phyloP scores from a whole-genome alignment of 2,329 filamentous ascomycete genomes.

The Stemphylium lycopersici region DNA sequence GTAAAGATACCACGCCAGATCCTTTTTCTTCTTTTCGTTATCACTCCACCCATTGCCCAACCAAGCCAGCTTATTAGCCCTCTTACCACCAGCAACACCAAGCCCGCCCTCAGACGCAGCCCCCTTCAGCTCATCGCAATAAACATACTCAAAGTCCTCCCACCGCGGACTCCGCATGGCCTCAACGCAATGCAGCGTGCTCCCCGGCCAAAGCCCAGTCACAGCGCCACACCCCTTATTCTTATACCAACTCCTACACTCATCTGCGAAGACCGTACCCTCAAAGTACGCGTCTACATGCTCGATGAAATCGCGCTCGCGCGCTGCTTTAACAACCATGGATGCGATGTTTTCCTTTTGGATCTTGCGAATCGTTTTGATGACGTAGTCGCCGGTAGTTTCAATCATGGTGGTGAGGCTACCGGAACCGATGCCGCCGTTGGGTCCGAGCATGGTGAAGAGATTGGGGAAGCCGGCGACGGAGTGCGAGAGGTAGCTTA shows the following conservation, averaged over 20 bases:
- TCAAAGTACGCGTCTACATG: slow-evolving; percentile 45
- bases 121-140: slow-evolving; percentile 27
- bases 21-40: slow-evolving; percentile 35
- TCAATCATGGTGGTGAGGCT: slow-evolving; percentile 52
- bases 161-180: slow-evolving; percentile 41
- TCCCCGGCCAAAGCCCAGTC: slow-evolving; percentile 46
- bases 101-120: too few relatives aligned
- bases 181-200: slow-evolving; percentile 42
- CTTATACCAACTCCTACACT: slow-evolving; percentile 48
- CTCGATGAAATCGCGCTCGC: slow-evolving; percentile 39
- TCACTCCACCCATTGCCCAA: slow-evolving; percentile 43
- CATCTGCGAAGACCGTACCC: slow-evolving; percentile 41
- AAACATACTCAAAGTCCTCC: slow-evolving; percentile 45
- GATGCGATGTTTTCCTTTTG: slow-evolving; percentile 51
- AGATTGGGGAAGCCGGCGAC: slow-evolving; percentile 47
- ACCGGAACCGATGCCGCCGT: slow-evolving; percentile 50
- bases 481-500: slow-evolving; percentile 40
- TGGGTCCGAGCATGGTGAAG: slow-evolving; percentile 53
- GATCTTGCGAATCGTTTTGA: slow-evolving; percentile 50
- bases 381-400: slow-evolving; percentile 47
- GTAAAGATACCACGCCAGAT: slow-evolving; percentile 53
- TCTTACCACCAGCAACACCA: slow-evolving; percentile 18
- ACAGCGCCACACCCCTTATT: slow-evolving; percentile 33
- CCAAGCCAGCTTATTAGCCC: slow-evolving; percentile 40
- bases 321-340: slow-evolving; percentile 40